Evolutionary conservation across 1,139 yeast genomes (phyloP).

Genomic region (Yamadazyma membranifaciens): DNA sequence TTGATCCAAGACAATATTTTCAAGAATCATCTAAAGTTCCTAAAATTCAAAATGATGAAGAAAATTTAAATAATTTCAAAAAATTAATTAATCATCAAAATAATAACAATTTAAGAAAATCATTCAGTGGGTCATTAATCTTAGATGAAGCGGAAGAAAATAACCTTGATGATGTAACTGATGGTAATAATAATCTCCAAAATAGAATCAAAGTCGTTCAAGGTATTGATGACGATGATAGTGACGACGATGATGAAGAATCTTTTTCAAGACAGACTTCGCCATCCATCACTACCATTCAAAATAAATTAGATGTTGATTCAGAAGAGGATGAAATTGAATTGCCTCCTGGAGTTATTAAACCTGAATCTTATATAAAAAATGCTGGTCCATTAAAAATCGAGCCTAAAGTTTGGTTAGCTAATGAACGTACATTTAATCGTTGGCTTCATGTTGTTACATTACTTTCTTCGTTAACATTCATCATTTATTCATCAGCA

Average conservation of each 20-base stretch:
- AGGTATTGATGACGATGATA: constrained; percentile 15
- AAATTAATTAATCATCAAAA: constrained; percentile 38
- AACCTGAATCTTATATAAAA: constrained; percentile 76
- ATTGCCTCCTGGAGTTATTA: constrained; percentile 84
- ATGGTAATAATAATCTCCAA: no score
- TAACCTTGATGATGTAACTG: constrained; percentile 5
- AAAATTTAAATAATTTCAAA: constrained; percentile 45
- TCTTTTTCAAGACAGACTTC: constrained; percentile 37
- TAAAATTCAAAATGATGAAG: constrained; percentile 17
- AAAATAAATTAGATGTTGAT: constrained; percentile 57
- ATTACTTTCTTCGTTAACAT: constrained; percentile 80
- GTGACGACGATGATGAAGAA: constrained; percentile 25
- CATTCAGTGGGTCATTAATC: constrained; percentile 41
- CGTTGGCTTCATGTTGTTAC: constrained; percentile 95
- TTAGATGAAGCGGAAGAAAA: constrained; percentile 14
- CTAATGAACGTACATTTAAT: constrained; percentile 95
- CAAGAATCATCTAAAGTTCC: constrained; percentile 25
- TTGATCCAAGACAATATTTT: constrained; percentile 73
- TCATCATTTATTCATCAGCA: constrained; percentile 79
- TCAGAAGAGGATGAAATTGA: constrained; percentile 84
- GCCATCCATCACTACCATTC: constrained; percentile 12
- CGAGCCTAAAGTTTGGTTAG: constrained; percentile 97
- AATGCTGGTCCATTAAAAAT: constrained; percentile 91
- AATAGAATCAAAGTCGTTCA: constrained; percentile 9
- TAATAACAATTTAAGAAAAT: constrained; percentile 32